Percentiles rank a stretch among this genome's conserved stretches.
Evolutionary conservation across 208 protist species (phyloP).

Genomic region (Herpetomonas samuelpessoai): DNA sequence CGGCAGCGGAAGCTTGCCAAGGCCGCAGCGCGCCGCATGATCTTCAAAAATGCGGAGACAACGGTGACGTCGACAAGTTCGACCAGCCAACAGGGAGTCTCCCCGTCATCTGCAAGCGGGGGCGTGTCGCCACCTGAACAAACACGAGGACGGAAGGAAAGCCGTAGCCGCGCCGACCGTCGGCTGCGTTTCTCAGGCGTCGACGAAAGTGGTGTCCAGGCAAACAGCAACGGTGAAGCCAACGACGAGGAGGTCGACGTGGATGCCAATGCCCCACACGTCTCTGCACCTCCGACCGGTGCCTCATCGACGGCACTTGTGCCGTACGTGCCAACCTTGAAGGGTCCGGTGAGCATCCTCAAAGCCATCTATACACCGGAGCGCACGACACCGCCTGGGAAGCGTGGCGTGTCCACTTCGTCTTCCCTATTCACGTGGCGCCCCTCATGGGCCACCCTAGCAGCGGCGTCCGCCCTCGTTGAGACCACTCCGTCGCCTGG

Average conservation of each 20-base stretch:
- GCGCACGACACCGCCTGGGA: constrained; percentile 1
- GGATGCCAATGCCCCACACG: not conserved
- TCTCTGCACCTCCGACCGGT: too few relatives aligned
- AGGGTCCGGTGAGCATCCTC: not conserved
- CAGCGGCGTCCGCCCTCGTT: not conserved
- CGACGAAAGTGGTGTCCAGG: not conserved
- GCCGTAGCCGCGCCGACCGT: too few relatives aligned
- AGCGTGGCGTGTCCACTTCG: too few relatives aligned
- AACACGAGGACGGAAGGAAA: not conserved
- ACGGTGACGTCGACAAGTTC: not conserved
- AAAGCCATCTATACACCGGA: not conserved
- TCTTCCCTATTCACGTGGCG: not conserved
- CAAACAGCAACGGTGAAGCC: not conserved
- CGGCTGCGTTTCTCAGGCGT: not conserved
- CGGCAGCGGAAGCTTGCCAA: not conserved
- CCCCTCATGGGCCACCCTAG: not conserved
- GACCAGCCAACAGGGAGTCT: not conserved
- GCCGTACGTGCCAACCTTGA: not conserved
- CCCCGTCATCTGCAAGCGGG: not conserved
- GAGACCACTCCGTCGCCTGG: not conserved
- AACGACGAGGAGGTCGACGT: not conserved
- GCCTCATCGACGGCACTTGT: not conserved
- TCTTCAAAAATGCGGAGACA: not conserved
- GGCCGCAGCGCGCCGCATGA: not conserved
- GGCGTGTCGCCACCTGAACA: not conserved